Percentiles rank a stretch among this genome's conserved stretches.
These are phyloP conservation scores for Wickerhamiella cacticola DNA, from an alignment of 805 yeast species.

Conservation along the genomic window DNA sequence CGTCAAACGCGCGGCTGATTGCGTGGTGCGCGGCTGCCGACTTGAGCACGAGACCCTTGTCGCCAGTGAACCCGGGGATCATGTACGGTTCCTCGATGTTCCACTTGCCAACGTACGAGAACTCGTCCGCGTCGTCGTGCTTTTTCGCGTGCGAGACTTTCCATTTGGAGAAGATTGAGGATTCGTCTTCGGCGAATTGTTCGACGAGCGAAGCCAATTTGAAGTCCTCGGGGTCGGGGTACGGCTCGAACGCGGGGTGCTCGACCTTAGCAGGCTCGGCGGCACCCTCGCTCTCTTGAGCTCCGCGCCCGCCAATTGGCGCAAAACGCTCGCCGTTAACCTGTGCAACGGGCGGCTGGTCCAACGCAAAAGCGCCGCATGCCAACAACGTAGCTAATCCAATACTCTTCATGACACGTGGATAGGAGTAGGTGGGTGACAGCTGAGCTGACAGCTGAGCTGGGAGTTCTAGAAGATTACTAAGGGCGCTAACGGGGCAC, in stretches of 20 bases:
- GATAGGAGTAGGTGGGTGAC: neutral
- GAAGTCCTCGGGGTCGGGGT: constrained; percentile 20
- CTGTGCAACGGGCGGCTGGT: constrained; percentile 12
- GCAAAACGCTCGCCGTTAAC: constrained; percentile 10
- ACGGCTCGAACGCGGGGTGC: constrained; percentile 23
- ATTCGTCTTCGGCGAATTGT: constrained; percentile 30
- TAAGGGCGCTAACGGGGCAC: neutral
- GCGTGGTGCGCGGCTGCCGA: constrained; percentile 73
- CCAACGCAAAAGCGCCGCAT: constrained; percentile 8
- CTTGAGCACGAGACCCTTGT: constrained; percentile 66
- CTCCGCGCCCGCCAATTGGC: neutral
- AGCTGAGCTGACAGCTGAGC: neutral
- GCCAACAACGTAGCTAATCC: constrained; percentile 11
- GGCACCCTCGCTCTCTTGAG: neutral
- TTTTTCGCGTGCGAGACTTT: constrained; percentile 40
- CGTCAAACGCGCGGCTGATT: constrained; percentile 50
- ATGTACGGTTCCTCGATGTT: constrained; percentile 48
- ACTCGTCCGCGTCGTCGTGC: constrained; percentile 37
- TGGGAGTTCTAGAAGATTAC: neutral
- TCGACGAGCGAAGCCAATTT: constrained; percentile 21
- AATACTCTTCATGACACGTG: constrained; percentile 11
- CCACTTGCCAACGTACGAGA: constrained; percentile 66
- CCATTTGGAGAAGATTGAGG: constrained; percentile 37
- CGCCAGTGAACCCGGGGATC: constrained; percentile 50
- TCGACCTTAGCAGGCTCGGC: constrained; percentile 15